Evolutionary conservation across 1,284 basidiomycete genomes (phyloP).

Genomic region (Irpex sp.): DNA sequence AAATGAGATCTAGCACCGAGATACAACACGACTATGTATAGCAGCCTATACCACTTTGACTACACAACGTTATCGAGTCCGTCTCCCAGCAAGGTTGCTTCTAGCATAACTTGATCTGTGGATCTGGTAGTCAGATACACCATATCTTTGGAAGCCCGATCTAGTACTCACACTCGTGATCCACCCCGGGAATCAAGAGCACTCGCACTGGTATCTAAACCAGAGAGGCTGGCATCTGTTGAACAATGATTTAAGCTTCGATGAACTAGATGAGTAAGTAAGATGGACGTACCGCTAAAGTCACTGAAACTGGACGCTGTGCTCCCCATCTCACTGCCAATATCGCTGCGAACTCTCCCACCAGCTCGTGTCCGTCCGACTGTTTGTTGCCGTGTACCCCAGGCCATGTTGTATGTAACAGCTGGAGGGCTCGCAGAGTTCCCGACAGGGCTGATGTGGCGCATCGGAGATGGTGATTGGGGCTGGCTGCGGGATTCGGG

Average conservation of each 20-base stretch:
- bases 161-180: conserved; percentile 51
- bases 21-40: neutral
- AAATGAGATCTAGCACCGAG: conserved; percentile 1
- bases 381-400: conserved; percentile 28
- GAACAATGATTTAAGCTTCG: neutral
- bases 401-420: conserved; percentile 47
- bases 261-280: neutral
- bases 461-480: conserved; percentile 42
- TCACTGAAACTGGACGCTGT: conserved; percentile 81
- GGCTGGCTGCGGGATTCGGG: conserved; percentile 37
- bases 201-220: conserved; percentile 48
- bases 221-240: conserved; percentile 64
- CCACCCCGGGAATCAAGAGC: conserved; percentile 45
- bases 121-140: neutral
- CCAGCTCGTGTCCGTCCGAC: conserved; percentile 28
- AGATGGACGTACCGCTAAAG: conserved; percentile 58
- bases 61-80: neutral
- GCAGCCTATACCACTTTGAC: neutral
- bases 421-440: conserved; percentile 61
- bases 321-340: conserved; percentile 54
- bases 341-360: conserved; percentile 19
- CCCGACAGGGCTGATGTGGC: conserved; percentile 44
- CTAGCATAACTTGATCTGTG: conserved; percentile 1
- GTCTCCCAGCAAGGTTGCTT: neutral
- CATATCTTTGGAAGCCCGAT: neutral